Evolutionary conservation across 2,329 filamentous ascomycete genomes (phyloP).

Genomic region (Neurospora sp.): DNA sequence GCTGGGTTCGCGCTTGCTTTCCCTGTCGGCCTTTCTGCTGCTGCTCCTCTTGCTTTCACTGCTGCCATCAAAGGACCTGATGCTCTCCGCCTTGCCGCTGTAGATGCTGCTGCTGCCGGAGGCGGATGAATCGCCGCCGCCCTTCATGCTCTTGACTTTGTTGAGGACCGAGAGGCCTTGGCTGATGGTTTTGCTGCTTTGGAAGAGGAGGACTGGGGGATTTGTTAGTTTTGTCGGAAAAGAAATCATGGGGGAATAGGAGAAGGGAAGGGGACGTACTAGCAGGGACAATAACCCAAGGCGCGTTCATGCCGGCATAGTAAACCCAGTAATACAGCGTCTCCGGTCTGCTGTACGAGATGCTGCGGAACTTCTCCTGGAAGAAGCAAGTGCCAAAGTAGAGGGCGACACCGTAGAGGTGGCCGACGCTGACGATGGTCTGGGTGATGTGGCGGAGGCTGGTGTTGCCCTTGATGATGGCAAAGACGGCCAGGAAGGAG

Average conservation of each 20-base stretch:
- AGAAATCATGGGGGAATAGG: not conserved
- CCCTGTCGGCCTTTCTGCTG: not conserved
- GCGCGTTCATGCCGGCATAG: conserved; percentile 50
- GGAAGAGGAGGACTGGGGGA: not conserved
- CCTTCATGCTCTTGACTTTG: not conserved
- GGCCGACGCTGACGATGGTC: conserved; percentile 39
- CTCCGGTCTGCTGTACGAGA: conserved; percentile 48
- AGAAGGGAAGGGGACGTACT: conserved; percentile 29
- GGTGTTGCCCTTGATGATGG: conserved; percentile 32
- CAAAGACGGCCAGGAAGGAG: conserved; percentile 37
- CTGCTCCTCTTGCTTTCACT: not conserved
- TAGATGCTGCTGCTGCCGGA: not conserved
- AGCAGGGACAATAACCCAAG: conserved; percentile 48
- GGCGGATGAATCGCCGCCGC: not conserved
- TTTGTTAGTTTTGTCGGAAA: not conserved
- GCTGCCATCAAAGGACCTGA: not conserved
- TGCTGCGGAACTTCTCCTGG: conserved; percentile 34
- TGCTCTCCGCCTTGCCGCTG: not conserved
- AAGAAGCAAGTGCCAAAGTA: conserved; percentile 51
- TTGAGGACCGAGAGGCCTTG: not conserved
- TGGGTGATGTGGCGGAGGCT: conserved; percentile 40
- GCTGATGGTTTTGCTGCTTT: not conserved
- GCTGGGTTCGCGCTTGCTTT: not conserved
- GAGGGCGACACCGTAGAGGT: conserved; percentile 52
- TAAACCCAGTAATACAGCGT: conserved; percentile 54